Conservation (phyloP, 495 filamentous ascomycete species). For the Penicillium salamii region DNA sequence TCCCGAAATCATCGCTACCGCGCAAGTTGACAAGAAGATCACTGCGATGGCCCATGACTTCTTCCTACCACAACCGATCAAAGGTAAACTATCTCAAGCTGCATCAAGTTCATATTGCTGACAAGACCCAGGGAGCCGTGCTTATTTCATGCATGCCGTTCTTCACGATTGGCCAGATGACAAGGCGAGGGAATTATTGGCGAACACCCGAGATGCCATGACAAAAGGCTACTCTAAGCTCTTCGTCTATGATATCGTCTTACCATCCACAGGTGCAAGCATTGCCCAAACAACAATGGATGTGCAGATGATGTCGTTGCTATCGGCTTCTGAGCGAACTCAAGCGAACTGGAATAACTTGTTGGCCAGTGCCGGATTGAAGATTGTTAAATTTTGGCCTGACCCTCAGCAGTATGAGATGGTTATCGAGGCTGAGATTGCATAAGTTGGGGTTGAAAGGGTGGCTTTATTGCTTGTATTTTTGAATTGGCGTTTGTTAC, state of each 20-base stretch:
- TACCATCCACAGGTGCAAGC: slow-evolving; percentile 31
- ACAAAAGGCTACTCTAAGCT: slow-evolving; percentile 46
- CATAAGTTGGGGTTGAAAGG: not conserved
- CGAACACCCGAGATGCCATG: slow-evolving; percentile 31
- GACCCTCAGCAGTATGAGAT: slow-evolving; percentile 29
- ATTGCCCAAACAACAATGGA: slow-evolving; percentile 32
- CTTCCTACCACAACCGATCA: slow-evolving; percentile 47
- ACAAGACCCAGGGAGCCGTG: slow-evolving; percentile 19
- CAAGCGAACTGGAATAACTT: slow-evolving; percentile 39
- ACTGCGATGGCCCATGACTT: slow-evolving; percentile 48
- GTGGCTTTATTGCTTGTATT: not conserved
- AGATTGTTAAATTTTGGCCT: slow-evolving; percentile 39
- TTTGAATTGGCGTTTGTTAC: too few species aligned
- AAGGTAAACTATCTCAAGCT: slow-evolving; percentile 24
- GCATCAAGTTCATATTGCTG: not conserved
- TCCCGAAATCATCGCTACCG: slow-evolving; percentile 36
- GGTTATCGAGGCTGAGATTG: slow-evolving; percentile 28
- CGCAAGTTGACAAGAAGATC: slow-evolving; percentile 36
- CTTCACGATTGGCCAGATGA: slow-evolving; percentile 45
- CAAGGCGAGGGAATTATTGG: slow-evolving; percentile 23
- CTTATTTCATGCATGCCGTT: slow-evolving; percentile 46
- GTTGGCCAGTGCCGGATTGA: slow-evolving; percentile 38
- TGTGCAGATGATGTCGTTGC: slow-evolving; percentile 34
- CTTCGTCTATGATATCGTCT: slow-evolving; percentile 42
- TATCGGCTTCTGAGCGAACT: slow-evolving; percentile 35